Base-by-base conservation (phyloP, 768 basidiomycete species). In the Boletus pseudopeckii region DNA sequence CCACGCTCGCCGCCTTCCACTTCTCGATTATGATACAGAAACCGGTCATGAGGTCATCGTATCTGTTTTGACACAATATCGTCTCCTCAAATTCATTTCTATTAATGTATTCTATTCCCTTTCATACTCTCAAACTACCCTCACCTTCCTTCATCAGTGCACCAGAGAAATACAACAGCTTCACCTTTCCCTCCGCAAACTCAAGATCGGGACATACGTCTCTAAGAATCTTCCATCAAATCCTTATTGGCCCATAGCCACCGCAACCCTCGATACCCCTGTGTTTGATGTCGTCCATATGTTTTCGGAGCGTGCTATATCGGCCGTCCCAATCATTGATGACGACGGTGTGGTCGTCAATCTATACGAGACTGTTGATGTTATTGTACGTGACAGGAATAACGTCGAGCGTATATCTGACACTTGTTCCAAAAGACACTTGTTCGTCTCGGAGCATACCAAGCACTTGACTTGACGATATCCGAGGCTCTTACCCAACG, bases 271-370 rank as follows among this genome's bases (percentile, higher is more conserved):
- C 64, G 76, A 85, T 52, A 97, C 96, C 0, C 88, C 90, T 28
- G 97, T 99, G 3, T 98, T 97, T 63, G 94, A 98, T 64, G 93
- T 98, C 55, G 97, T 98, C 3, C 97, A 99, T 66, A 93, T 96
- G 88, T 98, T 98, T 70, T 96, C 92, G 0, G 90, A 94, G 70
- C 82, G 88, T 40, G 88, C 94, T 26, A 97, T 99, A 61, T 94
- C 92, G 9, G 96, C 96, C 6, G 96, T 99, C 6, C 97, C 97
- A 8, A 98, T 99, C 66, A 80, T 98, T 30, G 92, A 99, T 63
- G 83, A 89, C 53, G 81, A 92, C 8, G 96, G 96, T 9, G 81
- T 94, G 49, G 97, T 99, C 39, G 80, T 98, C 59, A 95, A 99
- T 67, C 73, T 99, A 45, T 99, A 98, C 68, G 97, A 99, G 73